Evolutionary conservation across 2,329 filamentous ascomycete genomes (phyloP).

Genomic region (Penicillium capsulatum): DNA sequence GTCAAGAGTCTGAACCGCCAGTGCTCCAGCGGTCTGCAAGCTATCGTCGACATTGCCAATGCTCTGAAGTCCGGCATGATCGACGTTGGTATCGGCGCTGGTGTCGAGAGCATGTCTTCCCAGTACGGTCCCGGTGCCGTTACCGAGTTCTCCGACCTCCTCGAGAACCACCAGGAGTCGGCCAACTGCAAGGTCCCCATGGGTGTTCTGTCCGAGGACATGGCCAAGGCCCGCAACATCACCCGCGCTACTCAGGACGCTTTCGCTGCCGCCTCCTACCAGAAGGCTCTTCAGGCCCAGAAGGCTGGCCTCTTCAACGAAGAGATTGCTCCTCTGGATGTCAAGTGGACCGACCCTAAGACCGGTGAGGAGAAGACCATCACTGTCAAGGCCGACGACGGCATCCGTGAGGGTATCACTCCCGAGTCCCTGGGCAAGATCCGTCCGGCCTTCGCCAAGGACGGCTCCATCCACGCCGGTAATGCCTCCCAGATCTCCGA

Average conservation of each 20-base stretch:
- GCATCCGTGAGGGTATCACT: constrained; percentile 79
- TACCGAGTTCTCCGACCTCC: constrained; percentile 83
- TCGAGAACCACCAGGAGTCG: constrained; percentile 74
- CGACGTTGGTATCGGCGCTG: constrained; percentile 87
- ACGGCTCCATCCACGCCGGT: constrained; percentile 90
- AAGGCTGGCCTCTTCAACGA: constrained; percentile 84
- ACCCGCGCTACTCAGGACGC: constrained; percentile 71
- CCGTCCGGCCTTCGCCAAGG: constrained; percentile 80
- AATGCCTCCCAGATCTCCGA: constrained; percentile 96
- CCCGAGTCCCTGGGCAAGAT: constrained; percentile 87
- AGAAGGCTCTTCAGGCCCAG: constrained; percentile 83
- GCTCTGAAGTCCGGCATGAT: constrained; percentile 90
- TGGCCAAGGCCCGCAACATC: constrained; percentile 82
- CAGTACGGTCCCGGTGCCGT: constrained; percentile 89
- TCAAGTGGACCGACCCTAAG: constrained; percentile 88
- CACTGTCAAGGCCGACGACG: constrained; percentile 80
- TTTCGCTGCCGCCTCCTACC: constrained; percentile 92
- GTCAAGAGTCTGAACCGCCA: constrained; percentile 88
- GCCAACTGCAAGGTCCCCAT: constrained; percentile 98
- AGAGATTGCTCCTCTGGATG: constrained; percentile 82
- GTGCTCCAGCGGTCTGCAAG: constrained; percentile 89
- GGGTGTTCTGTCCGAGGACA: constrained; percentile 88
- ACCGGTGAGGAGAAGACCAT: constrained; percentile 78
- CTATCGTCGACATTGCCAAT: constrained; percentile 90
- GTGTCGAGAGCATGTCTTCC: constrained; percentile 91